Base-by-base conservation (phyloP, 2,329 filamentous ascomycete genomes). In the Emergomyces orientalis region DNA sequence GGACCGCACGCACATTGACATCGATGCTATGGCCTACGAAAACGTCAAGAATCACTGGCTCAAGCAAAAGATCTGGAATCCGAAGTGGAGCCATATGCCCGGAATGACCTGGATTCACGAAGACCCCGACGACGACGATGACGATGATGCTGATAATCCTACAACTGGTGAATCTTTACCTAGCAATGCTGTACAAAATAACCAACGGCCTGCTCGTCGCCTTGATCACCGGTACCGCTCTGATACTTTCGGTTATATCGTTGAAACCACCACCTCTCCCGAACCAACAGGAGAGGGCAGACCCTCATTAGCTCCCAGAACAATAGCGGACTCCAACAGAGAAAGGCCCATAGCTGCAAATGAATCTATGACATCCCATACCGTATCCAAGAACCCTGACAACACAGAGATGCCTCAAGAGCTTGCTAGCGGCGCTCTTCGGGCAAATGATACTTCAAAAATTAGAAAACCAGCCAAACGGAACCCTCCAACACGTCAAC, bases 11-110 rank as follows among this genome's bases (percentile, higher is more conserved):
- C 14, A 55, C 63, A 59, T 64, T 27, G 67, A 72, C 62, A 71
- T 73, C 39, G 69, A 72, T 62, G 68, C 67, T 34, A 68, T 59
- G 58, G 70, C 69, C 17, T 72, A 72, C 64, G 66, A 70, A 61
- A 70, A 67, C 64, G 65, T 72, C 63, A 72, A 70, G 64, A 69
- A 67, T 59, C 67, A 63, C 30, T 72, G 69, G 72, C 68, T 65
- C 39, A 67, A 68, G 61, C 64, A 67, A 66, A 62, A 64, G 47
- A 71, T 72, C 65, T 74, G 68, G 69, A 69, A 72, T 54, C 39
- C 55, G 59, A 67, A 63, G 66, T 72, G 69, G 71, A 67, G 69
- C 67, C 64, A 69, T 64, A 64, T 72, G 62, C 71, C 69, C 65
- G 70, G 70, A 55, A 71, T 72, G 68, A 63, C 43, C 5, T 63